Evolutionary conservation across 768 basidiomycete species (phyloP).

Genomic region (Sporobolomyces pararoseus): DNA sequence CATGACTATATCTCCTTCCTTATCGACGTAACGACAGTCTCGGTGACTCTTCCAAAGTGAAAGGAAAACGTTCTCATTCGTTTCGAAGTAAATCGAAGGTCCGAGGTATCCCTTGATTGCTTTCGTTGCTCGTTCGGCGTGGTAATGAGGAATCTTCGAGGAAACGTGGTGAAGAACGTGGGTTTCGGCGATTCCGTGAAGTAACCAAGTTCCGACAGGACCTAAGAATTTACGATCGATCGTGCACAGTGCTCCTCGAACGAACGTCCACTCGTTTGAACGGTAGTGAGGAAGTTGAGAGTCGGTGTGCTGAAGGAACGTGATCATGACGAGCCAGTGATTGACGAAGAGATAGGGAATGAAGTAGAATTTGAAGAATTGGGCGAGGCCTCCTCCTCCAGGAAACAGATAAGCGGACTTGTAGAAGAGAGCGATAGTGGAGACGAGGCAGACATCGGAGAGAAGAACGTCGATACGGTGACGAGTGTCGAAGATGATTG

Average conservation of each 20-base stretch:
- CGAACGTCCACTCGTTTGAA: conserved; percentile 80
- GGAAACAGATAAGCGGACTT: too few species aligned
- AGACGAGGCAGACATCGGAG: conserved; percentile 73
- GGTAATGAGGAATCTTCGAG: conserved; percentile 90
- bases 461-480: conserved; percentile 70
- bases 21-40: conserved; percentile 4
- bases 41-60: neutral
- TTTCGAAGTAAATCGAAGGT: neutral
- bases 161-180: conserved; percentile 83
- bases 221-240: conserved; percentile 73
- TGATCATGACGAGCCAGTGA: conserved; percentile 46
- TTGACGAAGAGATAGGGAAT: conserved; percentile 69
- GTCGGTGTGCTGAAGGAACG: conserved; percentile 95
- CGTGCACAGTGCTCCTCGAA: conserved; percentile 86
- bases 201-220: conserved; percentile 76
- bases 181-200: conserved; percentile 49
- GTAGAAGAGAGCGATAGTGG: conserved; percentile 65
- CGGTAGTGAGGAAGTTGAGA: conserved; percentile 94
- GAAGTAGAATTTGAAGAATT: conserved; percentile 73
- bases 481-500: conserved; percentile 77
- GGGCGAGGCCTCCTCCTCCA: too few species aligned
- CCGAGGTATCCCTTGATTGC: conserved; percentile 55
- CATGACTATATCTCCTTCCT: neutral
- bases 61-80: neutral
- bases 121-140: conserved; percentile 77